Base-by-base conservation (phyloP, 139 green algal genomes). In the Mychonastes homosphaera region DNA sequence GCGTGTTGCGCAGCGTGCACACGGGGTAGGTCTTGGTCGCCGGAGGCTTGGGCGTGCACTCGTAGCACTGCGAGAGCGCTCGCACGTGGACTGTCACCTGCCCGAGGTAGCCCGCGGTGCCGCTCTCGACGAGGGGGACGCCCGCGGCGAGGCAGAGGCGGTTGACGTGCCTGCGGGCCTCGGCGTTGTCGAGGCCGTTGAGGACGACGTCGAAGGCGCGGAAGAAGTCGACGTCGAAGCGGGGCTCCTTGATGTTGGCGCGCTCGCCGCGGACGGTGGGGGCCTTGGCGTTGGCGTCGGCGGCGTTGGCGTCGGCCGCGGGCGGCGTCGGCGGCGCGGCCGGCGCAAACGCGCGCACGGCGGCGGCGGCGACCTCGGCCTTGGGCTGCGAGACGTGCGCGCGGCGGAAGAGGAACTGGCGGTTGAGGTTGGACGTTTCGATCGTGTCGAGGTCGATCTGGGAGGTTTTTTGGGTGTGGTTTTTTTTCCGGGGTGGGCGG, bases 381-480 rank as follows among this genome's bases (percentile, higher is more conserved):
- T 99, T 99, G 75, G 83, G 90, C 34, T 91, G 59, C 0, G 89
- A 89, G 28, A 99, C 92, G 56, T 99, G 92, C 1, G 76, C 67
- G 52, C 87, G 90, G 4, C 91, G 73, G 61, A 99, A 99, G 26
- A 99, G 78, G 61, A 99, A 99, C 68, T 99, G 92, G 3, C 92
- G 71, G 73, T 99, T 99, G 9, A 99, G 75, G 70, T 99, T 99
- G 69, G 77, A 91, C 9, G 86, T 90, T 47, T 99, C 92, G 26
- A 99, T 99, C 1, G 92, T 99, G 79, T 99, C 92, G 63, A 99
- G 64, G 74, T 99, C 92, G 27, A 99, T 88, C 89, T 97, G 71
- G 23, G 29, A 28, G 6, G 10, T 6, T 26, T 21, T 15, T 21
- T 21, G 26, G 13, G 21, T 50, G 2, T 27, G 16, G 21, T 50